Evolutionary conservation across 768 basidiomycete species (phyloP).

Genomic region (Pleurotus citrinopileatus): DNA sequence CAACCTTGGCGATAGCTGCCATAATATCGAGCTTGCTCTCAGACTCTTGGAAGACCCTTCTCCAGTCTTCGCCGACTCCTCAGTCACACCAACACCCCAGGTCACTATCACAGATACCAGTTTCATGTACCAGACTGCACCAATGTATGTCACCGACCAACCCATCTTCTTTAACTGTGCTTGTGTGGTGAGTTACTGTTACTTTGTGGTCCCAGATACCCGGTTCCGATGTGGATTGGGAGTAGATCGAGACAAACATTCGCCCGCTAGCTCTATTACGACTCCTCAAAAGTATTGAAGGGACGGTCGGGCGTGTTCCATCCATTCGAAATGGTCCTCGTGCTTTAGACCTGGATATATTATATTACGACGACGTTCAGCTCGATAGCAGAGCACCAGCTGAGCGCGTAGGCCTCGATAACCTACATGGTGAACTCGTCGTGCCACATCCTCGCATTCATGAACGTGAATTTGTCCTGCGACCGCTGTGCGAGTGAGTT

Average conservation of each 20-base stretch:
- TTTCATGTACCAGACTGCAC: slow-evolving; percentile 88
- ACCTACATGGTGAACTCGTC: slow-evolving; percentile 65
- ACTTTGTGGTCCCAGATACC: no score
- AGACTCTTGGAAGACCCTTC: slow-evolving; percentile 59
- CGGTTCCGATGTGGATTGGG: no score
- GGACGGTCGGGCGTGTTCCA: slow-evolving; percentile 70
- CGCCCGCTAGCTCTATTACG: slow-evolving; percentile 54
- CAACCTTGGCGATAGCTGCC: slow-evolving; percentile 85
- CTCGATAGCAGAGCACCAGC: slow-evolving; percentile 53
- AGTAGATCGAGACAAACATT: slow-evolving; percentile 80
- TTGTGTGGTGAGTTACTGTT: slow-evolving; percentile 71
- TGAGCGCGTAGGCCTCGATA: slow-evolving; percentile 40
- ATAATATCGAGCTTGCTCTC: slow-evolving; percentile 78
- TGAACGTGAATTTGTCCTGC: slow-evolving; percentile 90
- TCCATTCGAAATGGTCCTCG: slow-evolving; percentile 85
- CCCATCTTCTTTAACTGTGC: slow-evolving; percentile 87
- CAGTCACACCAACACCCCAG: slow-evolving; percentile 18
- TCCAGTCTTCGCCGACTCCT: slow-evolving; percentile 21
- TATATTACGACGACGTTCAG: slow-evolving; percentile 65
- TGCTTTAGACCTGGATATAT: slow-evolving; percentile 84
- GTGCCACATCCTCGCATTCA: slow-evolving; percentile 79
- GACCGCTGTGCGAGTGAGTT: slow-evolving; percentile 84
- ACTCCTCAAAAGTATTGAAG: slow-evolving; percentile 73
- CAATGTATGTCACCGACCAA: slow-evolving; percentile 96
- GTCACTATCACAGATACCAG: slow-evolving; percentile 69